Evolutionary conservation across 257 asterid species (phyloP), one percentile per base, ranked within the genome.

Genomic region (Nyctanthes arbortristis): DNA sequence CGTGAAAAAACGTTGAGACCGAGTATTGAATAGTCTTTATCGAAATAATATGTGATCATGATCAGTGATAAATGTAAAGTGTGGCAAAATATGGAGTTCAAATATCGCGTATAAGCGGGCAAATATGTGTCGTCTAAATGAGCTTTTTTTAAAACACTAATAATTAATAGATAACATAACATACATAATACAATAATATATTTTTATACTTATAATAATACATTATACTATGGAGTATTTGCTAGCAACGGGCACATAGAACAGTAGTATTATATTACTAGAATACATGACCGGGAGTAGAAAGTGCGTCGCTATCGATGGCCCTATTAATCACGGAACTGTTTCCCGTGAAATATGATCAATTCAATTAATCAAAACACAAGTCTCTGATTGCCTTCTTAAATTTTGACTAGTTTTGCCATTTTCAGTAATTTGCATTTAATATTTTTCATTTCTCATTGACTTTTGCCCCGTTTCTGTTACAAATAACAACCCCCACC

Each of bases 371-470:
- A 35, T 35, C 59, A 24, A 52, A 52, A 52, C 59, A 52, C 16
- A 52, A 52, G 59, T 52, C 31, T 52, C 11, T 10, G 31, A 52
- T 52, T 12, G 18, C 9, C 3, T 18, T 63, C 56, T 40, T 16
- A 70, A 56, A n/a, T 37, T 77, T 72, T 72, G 78, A 77, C 75
- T 56, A 18, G 56, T 8, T 7, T 16, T 39, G 8, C 45, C 20
- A 33, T 20, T 24, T 10, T n/a, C 56, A 47, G 28, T 47, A 47
- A 9, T 18, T 45, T 22, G 28, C 12, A 20, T 20, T 28, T 7
- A 6, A 45, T 24, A 60, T 30, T 18, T 63, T 33, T 62, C 27
- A 32, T 6, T 66, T 59, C 70, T 16, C 47, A 7, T 18, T 30
- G 43, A 52, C 62, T 71, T 70, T 57, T 60, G 58, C 7, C 58